Percentiles rank a stretch among this genome's conserved stretches.
These are phyloP conservation scores for Leccinellum rugosiceps DNA, from an alignment of 768 basidiomycete species.

Conservation along the genomic window DNA sequence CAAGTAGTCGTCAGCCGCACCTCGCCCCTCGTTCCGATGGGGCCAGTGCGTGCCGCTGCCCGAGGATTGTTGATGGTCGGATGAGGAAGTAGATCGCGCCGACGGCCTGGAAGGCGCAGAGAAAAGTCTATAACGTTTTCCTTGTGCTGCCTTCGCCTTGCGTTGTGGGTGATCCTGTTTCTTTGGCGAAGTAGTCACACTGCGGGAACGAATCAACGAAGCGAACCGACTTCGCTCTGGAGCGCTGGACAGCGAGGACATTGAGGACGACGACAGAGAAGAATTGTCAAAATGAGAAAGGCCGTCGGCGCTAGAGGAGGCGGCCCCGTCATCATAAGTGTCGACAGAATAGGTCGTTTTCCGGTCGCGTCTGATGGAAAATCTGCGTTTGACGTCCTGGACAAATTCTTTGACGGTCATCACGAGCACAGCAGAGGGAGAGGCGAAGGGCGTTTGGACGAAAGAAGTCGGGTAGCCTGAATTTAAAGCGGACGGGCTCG, in stretches of 20 bases:
- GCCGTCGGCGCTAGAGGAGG: constrained; percentile 12
- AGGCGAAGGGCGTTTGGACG: background rate
- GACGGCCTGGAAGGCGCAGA: constrained; percentile 8
- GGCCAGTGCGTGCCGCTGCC: background rate
- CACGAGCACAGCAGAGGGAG: background rate
- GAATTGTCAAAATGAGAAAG: constrained; percentile 6
- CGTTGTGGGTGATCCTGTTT: constrained; percentile 5
- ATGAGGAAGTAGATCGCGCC: background rate
- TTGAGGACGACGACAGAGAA: constrained; percentile 11
- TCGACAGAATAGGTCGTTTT: constrained; percentile 11
- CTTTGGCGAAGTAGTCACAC: constrained; percentile 4
- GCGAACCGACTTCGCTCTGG: constrained; percentile 8
- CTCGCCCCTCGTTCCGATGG: background rate
- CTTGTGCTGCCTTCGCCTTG: constrained; percentile 1
- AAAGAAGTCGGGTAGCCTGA: background rate
- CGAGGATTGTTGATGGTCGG: background rate
- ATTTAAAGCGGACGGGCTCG: background rate
- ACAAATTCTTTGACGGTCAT: constrained; percentile 32
- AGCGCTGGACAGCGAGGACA: constrained; percentile 1
- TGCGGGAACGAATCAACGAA: constrained; percentile 15
- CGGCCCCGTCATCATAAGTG: constrained; percentile 9
- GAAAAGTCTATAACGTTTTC: constrained; percentile 17
- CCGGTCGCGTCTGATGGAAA: constrained; percentile 26
- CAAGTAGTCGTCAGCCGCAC: background rate
- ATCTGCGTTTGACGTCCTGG: constrained; percentile 31